Evolutionary conservation across 108 stramenopile genomes (phyloP), one percentile per base, ranked within the genome.

Genomic region (Nannochloropsis gaditana): DNA sequence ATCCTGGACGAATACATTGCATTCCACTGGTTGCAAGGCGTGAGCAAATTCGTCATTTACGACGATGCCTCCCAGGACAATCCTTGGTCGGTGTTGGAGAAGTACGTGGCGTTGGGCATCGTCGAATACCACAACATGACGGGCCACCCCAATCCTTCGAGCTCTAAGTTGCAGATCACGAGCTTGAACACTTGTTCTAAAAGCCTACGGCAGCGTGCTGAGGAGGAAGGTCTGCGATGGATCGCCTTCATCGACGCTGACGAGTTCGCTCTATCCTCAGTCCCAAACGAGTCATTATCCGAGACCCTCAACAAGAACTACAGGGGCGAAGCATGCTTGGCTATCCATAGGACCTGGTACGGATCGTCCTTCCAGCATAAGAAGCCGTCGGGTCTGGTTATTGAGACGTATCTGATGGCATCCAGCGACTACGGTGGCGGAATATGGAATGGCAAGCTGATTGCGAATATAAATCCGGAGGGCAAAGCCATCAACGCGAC

Each of bases 1-100:
- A 50, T 50, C 47, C 47, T 50, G 47, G 47, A 50, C 47, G 47
- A 50, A 50, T 50, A 50, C 47, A 50, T 50, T 15, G 47, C 47
- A 15, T 50, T 50, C 47, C 47, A 50, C 47, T 50, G 47, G 47
- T 15, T 50, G 47, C 47, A 50, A 15, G 47, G 47, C 47, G 47
- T 50, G 47, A 10, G 47, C 15, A 50, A 50, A 50, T 50, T 10
- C 47, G 47, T 50, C 10, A 50, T 11, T 50, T 10, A 10, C 11
- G 47, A 15, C 47, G 15, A 31, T 31, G 31, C 31, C 31, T 31
- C 31, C 31, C 31, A 31, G 31, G 31, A 31, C 31, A 31, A 31
- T 31, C 31, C 31, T 31, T 31, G 31, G 31, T 31, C 31, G 31
- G 31, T 31, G 31, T 31, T 31, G 31, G 31, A 31, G 31, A 31